Base-by-base conservation (phyloP, 73 alveolate species). In the Uronychia binucleata region DNA sequence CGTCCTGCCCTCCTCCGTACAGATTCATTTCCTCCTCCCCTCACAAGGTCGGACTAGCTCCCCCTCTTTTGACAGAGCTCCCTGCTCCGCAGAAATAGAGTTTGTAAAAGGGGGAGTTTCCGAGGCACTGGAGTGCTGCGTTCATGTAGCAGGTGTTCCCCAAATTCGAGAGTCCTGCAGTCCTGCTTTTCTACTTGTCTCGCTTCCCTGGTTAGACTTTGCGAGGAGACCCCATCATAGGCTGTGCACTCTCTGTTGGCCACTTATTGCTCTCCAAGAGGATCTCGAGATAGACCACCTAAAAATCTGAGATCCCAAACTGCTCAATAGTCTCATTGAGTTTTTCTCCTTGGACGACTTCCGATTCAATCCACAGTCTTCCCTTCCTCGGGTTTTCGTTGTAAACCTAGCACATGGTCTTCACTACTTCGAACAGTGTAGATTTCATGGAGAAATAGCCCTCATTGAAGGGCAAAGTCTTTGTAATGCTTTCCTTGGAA, bases 91-190 rank as follows among this genome's bases (percentile, higher is more conserved):
- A 1, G 32, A 77, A 29, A 46, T 77, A 85, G 58, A 67, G 77
- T 46, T 85, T 86, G 34, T 76, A 27, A 31, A 85, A 77, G 86
- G 58, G 34, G 26, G 86, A 77, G 57, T 85, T 85, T 26, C 86
- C 91, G 26, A 85, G 28, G 76, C 91, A 85, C 77, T 85, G 33
- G 1, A 85, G 57, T 11, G 91, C 91, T 26, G 91, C 76, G 31
- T 85, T 85, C 91, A 85, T 85, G 31, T 85, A 85, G 76, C 91
- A 85, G 27, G 91, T 85, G 59, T 85, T 85, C 46, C 91, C 91
- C 34, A 85, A 81, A 57, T 85, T 85, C 82, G 76, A 75, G 28
- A 85, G 30, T 11, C 91, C 86, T n/a, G n/a, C n/a, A n/a, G n/a
- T n/a, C n/a, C n/a, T n/a, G 31, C 25, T 58, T 5, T 80, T 77